A percentile compares a stretch with the other conserved stretches of the same genome.
phyloP scores from a whole-genome alignment of 1,284 basidiomycete species.

The Farysia itapuensis region DNA sequence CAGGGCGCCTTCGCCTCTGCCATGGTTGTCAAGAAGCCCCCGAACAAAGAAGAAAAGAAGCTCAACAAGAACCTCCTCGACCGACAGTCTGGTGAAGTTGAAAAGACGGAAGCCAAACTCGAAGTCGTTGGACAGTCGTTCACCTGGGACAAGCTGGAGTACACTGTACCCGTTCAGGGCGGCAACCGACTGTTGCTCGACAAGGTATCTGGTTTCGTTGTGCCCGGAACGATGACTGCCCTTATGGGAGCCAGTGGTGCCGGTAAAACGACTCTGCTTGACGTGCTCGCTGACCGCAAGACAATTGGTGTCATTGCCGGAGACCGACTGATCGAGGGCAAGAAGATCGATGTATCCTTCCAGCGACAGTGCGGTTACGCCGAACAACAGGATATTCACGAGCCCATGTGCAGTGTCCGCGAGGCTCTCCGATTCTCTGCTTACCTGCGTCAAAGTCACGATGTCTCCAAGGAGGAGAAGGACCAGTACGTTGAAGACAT shows the following conservation, averaged over 20 bases:
- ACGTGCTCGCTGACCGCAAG: slow-evolving; percentile 79
- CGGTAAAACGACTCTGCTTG: slow-evolving; percentile 68
- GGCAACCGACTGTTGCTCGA: slow-evolving; percentile 70
- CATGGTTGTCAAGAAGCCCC: slow-evolving; percentile 53
- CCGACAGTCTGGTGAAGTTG: slow-evolving; percentile 18
- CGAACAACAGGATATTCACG: slow-evolving; percentile 81
- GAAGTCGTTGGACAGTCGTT: slow-evolving; percentile 52
- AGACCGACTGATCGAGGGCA: slow-evolving; percentile 76
- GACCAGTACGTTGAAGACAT: slow-evolving; percentile 78
- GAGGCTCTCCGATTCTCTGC: slow-evolving; percentile 84
- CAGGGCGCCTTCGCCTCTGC: slow-evolving; percentile 47
- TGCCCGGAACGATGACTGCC: slow-evolving; percentile 74
- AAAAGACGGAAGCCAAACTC: slow-evolving; percentile 44
- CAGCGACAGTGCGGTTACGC: slow-evolving; percentile 68
- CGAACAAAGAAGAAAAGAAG: slow-evolving; percentile 26
- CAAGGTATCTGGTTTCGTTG: slow-evolving; percentile 79
- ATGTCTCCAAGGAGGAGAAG: slow-evolving; percentile 72
- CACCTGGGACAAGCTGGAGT: slow-evolving; percentile 63
- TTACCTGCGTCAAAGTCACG: slow-evolving; percentile 73
- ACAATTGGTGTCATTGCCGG: slow-evolving; percentile 78
- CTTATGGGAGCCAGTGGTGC: slow-evolving; percentile 75
- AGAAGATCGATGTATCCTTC: slow-evolving; percentile 72
- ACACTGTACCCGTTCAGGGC: slow-evolving; percentile 65
- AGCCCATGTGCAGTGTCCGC: slow-evolving; percentile 78
- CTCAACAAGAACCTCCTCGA: slow-evolving; percentile 33